Base-by-base conservation (phyloP, 208 protist genomes). In the Trypanosomatidae sp. region DNA sequence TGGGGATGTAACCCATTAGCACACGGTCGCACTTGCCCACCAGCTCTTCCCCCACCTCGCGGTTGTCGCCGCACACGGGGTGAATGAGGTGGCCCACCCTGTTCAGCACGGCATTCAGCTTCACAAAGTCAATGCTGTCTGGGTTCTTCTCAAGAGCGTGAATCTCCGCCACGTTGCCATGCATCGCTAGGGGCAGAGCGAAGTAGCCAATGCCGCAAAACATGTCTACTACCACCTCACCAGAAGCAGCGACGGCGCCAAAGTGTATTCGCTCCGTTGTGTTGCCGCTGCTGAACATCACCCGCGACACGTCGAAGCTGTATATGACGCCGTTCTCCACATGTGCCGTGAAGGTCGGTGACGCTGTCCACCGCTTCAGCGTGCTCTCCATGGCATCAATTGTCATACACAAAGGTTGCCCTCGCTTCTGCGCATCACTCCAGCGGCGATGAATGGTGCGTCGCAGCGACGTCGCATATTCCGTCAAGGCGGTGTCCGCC, bases 231-330 rank as follows among this genome's bases (percentile, higher is more conserved):
- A 98, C 90, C 6, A 91, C 81, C 60, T 98, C 92, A 52, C 80
- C 85, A n/a, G 62, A 59, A 2, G 89, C 93, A 22, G 76, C 36
- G 25, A 95, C 66, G 3, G 66, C 70, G 49, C 79, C 80, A 76
- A 97, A 97, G 79, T 96, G 90, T 85, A 97, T 97, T 15, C 95
- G 84, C 80, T 98, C 93, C 25, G 89, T 97, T 13, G 90, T 95
- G 83, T 98, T 98, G 44, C 95, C 95, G 76, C 93, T 97, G 73
- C 82, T 88, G 69, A 98, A 97, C 95, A 98, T 98, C 33, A 97
- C 91, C 1, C 85, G 77, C 39, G 71, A 68, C 64, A 93, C 90
- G 69, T 98, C 95, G 64, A 97, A 92, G 67, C 79, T 84, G 80
- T 97, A 98, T n/a, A 62, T 66, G n/a, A 97, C 83, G 5, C 88